These are phyloP conservation scores for Sarcodon sp. DNA, from an alignment of 768 basidiomycete genomes.

Conservation along the genomic window DNA sequence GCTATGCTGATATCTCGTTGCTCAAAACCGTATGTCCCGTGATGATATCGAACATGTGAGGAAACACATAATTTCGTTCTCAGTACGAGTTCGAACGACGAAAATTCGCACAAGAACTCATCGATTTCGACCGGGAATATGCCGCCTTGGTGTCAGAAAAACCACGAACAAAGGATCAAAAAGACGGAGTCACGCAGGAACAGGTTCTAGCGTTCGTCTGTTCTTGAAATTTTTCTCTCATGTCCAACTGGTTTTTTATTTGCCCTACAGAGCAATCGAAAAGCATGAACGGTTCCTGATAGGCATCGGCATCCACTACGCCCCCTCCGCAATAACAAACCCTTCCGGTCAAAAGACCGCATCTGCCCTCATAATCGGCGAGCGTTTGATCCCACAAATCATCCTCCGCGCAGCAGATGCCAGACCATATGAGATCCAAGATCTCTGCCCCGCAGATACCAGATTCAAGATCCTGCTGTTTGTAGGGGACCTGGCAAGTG, in stretches of 20 bases:
- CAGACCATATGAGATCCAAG: slow-evolving; percentile 34
- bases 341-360: slow-evolving; percentile 23
- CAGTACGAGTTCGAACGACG: slow-evolving; percentile 43
- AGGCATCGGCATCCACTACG: slow-evolving; percentile 38
- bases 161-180: slow-evolving; percentile 23
- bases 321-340: slow-evolving; percentile 23
- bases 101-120: slow-evolving; percentile 40
- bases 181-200: slow-evolving; percentile 34
- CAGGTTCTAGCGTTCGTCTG: slow-evolving; percentile 28
- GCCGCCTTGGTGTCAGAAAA: slow-evolving; percentile 41
- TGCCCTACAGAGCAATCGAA: slow-evolving; percentile 24
- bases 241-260: too few species aligned
- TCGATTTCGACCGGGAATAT: slow-evolving; percentile 39
- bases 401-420: slow-evolving; percentile 34
- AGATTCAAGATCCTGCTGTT: slow-evolving; percentile 39
- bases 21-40: slow-evolving; percentile 32
- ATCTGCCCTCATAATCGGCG: slow-evolving; percentile 28
- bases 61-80: background rate
- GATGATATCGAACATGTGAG: background rate
- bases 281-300: slow-evolving; percentile 32
- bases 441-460: slow-evolving; percentile 31
- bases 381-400: slow-evolving; percentile 34
- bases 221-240: too few species aligned
- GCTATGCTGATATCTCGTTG: slow-evolving; percentile 30
- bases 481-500: slow-evolving; percentile 20